Evolutionary conservation across 1,139 yeast genomes (phyloP), one percentile per base, ranked within the genome.

Genomic region (Taphrina populina): DNA sequence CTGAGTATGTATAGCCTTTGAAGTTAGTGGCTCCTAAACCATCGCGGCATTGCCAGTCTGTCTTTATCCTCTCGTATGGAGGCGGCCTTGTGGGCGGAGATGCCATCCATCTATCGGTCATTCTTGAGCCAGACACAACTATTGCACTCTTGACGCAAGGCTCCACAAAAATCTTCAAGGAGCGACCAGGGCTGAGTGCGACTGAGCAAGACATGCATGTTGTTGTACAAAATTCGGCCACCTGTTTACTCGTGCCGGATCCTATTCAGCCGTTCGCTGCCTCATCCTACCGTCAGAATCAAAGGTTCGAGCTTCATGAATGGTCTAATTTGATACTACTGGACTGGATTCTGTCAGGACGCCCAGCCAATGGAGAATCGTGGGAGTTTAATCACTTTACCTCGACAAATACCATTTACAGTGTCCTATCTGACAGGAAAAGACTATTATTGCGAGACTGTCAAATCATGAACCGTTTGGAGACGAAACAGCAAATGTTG

Each of bases 41-140:
- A 1, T 33, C 45, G 10, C 17, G 29, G 13, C 21, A 19, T 27
- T 49, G 41, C 36, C 43, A 46, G 26, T 30, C 45, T 15, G 51
- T 56, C 4, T 57, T 54, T 20, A 30, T 57, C 13, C 36, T 57
- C n/a, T 52, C 54, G 29, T 57, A 57, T 26, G 59, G 59, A 6
- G 59, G 59, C 15, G 59, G 59, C 3, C 51, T 57, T 23, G 59
- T 57, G 41, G 57, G 58, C 10, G 59, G 59, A 7, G 59, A 57
- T 24, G 26, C 36, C 10, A 46, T 57, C 10, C 37, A 13, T 2
- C 37, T 57, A 6, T n/a, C 29, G 8, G 53, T 46, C 15, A 10
- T 19, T 3, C 7, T 53, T 3, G 55, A 49, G 27, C 34, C 57
- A 11, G 27, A 33, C 24, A 40, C 54, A 7, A 37, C 43, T 19